Evolutionary conservation across 2,329 filamentous ascomycete species (phyloP), one percentile per base, ranked within the genome.

Genomic region (Talaromyces marneffei): DNA sequence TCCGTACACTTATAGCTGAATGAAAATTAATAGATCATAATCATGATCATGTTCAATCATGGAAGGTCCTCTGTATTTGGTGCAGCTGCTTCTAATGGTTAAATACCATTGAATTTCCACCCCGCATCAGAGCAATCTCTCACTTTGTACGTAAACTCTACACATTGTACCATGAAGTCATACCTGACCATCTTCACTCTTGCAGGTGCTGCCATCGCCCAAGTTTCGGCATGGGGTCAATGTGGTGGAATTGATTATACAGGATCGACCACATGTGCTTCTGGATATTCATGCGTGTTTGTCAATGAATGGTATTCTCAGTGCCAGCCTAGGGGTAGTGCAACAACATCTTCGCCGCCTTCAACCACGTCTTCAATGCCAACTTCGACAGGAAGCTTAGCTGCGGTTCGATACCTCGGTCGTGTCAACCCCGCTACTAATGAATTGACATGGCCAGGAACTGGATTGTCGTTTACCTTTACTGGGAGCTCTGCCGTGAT

Each of bases 381-480:
- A 23, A 35, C 29, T n/a, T 27, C 44, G 16, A 48, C 25, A 12
- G 44, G 44, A n/a, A 48, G 2, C 16, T 14, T 25, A 29, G 44
- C 31, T n/a, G 20, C 14, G 9, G 23, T 54, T n/a, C 48, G 50
- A 9, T 60, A 54, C 20, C 58, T 60, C n/a, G 58, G 58, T 2
- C 58, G 58, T 12, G 39, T 60, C 16, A 60, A 55, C 14, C 58
- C 58, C 7, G 50, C 37, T 10, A 60, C 58, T 14, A 55, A 48
- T 1, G 58, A 60, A 7, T 37, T 60, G 39, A 55, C 58, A n/a
- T 60, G 58, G 58, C 58, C 58, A 16, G 58, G 58, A 31, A 60
- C 58, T 23, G 50, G 58, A 3, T 20, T 60, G 25, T 46, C 50
- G 0, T 60, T 60, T 9, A 29, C 20, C 2, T 60, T 60, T n/a